Conservation (phyloP, 257 asterid species). For the Paraleonurus japonicus region DNA sequence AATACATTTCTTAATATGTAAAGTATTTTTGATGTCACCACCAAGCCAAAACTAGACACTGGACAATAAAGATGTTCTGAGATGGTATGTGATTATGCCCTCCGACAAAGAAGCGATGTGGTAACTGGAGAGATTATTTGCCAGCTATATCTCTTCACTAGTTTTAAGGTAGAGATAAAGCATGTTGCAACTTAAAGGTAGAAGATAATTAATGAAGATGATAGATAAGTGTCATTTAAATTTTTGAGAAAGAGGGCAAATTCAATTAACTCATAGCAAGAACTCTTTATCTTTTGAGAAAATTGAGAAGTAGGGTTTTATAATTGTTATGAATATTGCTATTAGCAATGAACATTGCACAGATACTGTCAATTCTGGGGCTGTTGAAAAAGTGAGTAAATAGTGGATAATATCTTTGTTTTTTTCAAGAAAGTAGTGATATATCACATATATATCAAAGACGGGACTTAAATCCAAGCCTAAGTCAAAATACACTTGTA, state of each 20-base stretch:
- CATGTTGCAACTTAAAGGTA: neutral
- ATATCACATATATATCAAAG: neutral
- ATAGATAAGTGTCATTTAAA: neutral
- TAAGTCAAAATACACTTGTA: neutral
- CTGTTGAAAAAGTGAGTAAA: neutral
- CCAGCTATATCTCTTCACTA: neutral
- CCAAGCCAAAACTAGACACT: too few relatives aligned
- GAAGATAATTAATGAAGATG: neutral
- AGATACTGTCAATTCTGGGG: neutral
- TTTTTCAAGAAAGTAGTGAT: neutral
- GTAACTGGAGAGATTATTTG: neutral
- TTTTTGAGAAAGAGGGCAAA: neutral
- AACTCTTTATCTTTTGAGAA: neutral
- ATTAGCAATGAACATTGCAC: neutral
- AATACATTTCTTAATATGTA: too few relatives aligned
- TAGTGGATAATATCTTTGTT: neutral
- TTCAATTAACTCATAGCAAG: neutral
- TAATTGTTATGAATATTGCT: neutral
- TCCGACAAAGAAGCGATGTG: neutral
- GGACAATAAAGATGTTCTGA: neutral
- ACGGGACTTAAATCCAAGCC: neutral
- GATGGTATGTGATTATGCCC: neutral
- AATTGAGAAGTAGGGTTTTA: neutral
- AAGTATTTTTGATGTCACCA: too few relatives aligned
- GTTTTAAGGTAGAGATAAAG: neutral